Percentiles rank a stretch among this genome's conserved stretches.
These are phyloP conservation scores for Tulasnella sp. DNA, from an alignment of 768 basidiomycete genomes.

Conservation along the genomic window DNA sequence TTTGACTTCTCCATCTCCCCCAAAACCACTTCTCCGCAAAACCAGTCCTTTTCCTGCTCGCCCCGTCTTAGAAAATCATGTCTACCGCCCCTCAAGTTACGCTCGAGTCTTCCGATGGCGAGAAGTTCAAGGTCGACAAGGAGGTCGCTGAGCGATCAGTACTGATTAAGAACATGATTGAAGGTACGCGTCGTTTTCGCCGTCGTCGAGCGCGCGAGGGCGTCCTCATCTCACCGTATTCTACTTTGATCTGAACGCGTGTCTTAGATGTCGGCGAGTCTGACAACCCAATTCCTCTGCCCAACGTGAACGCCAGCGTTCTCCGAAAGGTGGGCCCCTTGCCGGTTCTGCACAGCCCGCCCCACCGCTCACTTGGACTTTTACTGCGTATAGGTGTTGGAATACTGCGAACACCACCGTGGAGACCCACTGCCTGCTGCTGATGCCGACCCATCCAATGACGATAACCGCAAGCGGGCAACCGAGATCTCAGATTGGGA, in stretches of 20 bases:
- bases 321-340: constrained; percentile 75
- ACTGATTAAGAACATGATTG: constrained; percentile 99
- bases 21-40: constrained; percentile 23
- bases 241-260: neutral
- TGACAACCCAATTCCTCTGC: constrained; percentile 87
- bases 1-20: constrained; percentile 10
- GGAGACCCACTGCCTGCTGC: constrained; percentile 92
- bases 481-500: constrained; percentile 99
- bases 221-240: neutral
- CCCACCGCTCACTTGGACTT: neutral
- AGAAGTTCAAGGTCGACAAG: constrained; percentile 90
- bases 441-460: constrained; percentile 78
- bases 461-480: constrained; percentile 96
- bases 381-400: constrained; percentile 69
- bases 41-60: constrained; percentile 5
- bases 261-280: constrained; percentile 85
- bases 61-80: constrained; percentile 27
- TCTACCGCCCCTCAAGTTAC: constrained; percentile 54
- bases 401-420: constrained; percentile 99
- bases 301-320: constrained; percentile 91
- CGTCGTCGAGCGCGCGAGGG: constrained; percentile 30
- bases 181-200: constrained; percentile 63
- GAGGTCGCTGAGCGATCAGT: constrained; percentile 94
- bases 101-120: constrained; percentile 93
- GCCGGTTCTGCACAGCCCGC: neutral